These are phyloP conservation scores for Chrysoporthe puriensis DNA, from an alignment of 2,329 filamentous ascomycete species.

Conservation along the genomic window DNA sequence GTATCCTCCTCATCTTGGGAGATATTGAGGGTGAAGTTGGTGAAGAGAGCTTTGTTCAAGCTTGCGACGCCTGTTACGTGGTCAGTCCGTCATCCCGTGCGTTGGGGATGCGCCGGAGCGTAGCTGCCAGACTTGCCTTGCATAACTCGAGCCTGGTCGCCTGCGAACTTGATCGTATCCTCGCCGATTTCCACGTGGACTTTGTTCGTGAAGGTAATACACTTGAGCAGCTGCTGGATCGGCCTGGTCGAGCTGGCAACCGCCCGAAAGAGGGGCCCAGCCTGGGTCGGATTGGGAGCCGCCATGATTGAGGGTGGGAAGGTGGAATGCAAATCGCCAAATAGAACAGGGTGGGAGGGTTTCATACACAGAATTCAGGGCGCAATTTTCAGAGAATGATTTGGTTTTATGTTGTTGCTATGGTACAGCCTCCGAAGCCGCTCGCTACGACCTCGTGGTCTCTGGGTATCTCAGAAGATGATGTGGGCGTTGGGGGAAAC, in stretches of 20 bases:
- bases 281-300: conserved; percentile 20
- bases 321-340: neutral
- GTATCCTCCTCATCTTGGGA: conserved; percentile 44
- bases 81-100: conserved; percentile 32
- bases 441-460: conserved; percentile 27
- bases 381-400: conserved; percentile 32
- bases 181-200: conserved; percentile 74
- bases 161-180: conserved; percentile 84
- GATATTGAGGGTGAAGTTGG: conserved; percentile 74
- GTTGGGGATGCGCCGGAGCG: conserved; percentile 30
- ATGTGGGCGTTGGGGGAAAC: conserved; percentile 44
- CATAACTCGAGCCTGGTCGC: conserved; percentile 87
- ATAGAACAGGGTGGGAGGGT: conserved; percentile 9
- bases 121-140: conserved; percentile 66
- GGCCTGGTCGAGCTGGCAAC: conserved; percentile 79
- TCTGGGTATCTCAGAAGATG: conserved; percentile 29
- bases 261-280: conserved; percentile 67
- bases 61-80: conserved; percentile 69
- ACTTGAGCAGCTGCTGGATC: conserved; percentile 65
- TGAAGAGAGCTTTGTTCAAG: conserved; percentile 87
- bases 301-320: conserved; percentile 19
- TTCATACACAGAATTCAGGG: conserved; percentile 25
- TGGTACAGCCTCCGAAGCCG: conserved; percentile 41
- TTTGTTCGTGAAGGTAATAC: conserved; percentile 62
- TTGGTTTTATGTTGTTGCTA: conserved; percentile 41